Conservation (phyloP, 176 grass and related monocot genomes). For the Paspalum notatum region DNA sequence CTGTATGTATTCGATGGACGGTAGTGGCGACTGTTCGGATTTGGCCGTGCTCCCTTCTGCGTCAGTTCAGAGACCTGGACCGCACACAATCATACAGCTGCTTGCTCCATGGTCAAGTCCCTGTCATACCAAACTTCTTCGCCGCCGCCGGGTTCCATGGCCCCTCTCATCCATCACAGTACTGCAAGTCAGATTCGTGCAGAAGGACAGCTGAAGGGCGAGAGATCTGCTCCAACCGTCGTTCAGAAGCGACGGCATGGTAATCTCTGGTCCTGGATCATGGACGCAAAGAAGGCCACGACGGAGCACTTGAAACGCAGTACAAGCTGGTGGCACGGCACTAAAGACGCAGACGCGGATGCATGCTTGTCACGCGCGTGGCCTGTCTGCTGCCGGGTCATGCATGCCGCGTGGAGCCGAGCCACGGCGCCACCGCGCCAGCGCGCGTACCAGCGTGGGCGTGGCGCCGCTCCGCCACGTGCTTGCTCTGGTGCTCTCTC, state of each 20-base stretch:
- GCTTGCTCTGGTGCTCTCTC: neutral
- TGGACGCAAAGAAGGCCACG: neutral
- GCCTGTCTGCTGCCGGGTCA: neutral
- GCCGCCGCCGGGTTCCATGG: neutral
- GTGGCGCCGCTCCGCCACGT: neutral
- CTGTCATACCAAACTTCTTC: neutral
- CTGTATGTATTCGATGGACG: neutral
- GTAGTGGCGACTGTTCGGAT: neutral
- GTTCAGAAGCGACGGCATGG: no score
- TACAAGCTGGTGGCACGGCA: no score
- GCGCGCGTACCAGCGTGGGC: neutral
- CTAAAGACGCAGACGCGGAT: no score
- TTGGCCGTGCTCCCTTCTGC: neutral
- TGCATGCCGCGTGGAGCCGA: neutral
- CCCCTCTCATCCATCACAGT: neutral
- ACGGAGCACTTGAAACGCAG: no score
- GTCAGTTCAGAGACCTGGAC: slow-evolving; percentile 11
- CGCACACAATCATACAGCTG: neutral
- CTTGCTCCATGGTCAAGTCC: neutral
- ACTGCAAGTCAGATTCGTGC: slow-evolving; percentile 1
- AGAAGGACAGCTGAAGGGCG: no score
- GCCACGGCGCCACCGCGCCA: neutral
- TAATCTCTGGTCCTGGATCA: no score
- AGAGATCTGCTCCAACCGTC: no score
- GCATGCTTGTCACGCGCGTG: neutral